Evolutionary conservation across 257 asterid genomes (phyloP).

Genomic region (Primulina eburnea): DNA sequence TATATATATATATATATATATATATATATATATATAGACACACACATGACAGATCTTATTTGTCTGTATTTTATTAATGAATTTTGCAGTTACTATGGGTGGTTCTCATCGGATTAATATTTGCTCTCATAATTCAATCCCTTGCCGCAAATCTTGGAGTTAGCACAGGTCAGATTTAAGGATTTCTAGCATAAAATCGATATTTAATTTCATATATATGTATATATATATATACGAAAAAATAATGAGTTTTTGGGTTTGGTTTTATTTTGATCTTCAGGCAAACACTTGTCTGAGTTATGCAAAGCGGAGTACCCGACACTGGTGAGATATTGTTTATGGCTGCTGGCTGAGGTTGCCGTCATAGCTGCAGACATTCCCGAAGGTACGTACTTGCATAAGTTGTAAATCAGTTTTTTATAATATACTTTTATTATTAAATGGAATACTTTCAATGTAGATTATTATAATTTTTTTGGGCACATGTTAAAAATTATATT

Average conservation of each 20-base stretch:
- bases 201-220: not conserved
- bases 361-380: conserved; percentile 97
- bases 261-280: not conserved
- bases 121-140: conserved; percentile 86
- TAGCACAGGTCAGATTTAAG: conserved; percentile 58
- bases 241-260: too few relatives aligned
- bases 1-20: too few relatives aligned
- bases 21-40: not conserved
- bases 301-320: conserved; percentile 84
- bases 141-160: conserved; percentile 97
- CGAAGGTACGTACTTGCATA: conserved; percentile 48
- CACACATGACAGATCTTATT: not conserved
- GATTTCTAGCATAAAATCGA: not conserved
- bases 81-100: conserved; percentile 79
- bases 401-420: too few relatives aligned
- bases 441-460: too few relatives aligned
- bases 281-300: conserved; percentile 64
- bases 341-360: conserved; percentile 86
- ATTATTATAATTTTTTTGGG: too few relatives aligned
- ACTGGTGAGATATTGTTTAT: conserved; percentile 54
- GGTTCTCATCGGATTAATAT: conserved; percentile 76
- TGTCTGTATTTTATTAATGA: not conserved
- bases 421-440: not conserved
- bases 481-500: too few relatives aligned
- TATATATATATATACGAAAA: not conserved